These are phyloP conservation scores for Ceratocystis colombiana DNA, from an alignment of 2,329 filamentous ascomycete species.

Conservation along the genomic window DNA sequence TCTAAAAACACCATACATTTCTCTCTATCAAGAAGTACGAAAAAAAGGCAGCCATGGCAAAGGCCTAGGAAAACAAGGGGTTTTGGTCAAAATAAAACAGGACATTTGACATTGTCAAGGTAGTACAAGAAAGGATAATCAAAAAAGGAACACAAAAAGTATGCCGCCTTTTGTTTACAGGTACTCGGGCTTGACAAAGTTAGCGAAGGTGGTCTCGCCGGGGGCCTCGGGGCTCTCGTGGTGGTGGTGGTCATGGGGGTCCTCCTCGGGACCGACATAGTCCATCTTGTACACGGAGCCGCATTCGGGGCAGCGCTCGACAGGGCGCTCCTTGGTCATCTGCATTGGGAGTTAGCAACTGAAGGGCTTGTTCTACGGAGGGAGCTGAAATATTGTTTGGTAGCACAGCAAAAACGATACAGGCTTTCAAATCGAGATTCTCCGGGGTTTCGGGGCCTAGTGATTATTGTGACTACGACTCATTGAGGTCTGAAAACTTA, in stretches of 20 bases:
- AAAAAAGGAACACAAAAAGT: conserved; percentile 3
- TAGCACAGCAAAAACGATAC: background rate
- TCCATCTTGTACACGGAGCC: conserved; percentile 97
- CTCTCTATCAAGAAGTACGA: conserved; percentile 15
- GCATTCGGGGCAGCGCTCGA: conserved; percentile 95
- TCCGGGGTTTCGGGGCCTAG: background rate
- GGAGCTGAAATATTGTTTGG: background rate
- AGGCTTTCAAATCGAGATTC: background rate
- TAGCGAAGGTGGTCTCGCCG: conserved; percentile 74
- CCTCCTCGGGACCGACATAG: conserved; percentile 76
- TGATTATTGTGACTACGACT: background rate
- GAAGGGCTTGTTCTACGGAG: background rate
- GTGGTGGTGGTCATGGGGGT: conserved; percentile 51
- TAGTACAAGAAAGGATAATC: conserved; percentile 13
- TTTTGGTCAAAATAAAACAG: conserved; percentile 19
- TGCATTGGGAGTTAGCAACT: conserved; percentile 32
- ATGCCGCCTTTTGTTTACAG: conserved; percentile 45
- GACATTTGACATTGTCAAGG: conserved; percentile 15
- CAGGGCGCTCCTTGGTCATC: conserved; percentile 78
- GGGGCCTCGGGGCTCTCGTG: conserved; percentile 63
- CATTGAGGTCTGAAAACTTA: conserved; percentile 40
- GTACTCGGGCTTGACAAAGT: conserved; percentile 94
- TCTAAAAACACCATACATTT: conserved; percentile 16
- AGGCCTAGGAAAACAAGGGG: background rate
- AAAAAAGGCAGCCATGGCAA: background rate